phyloP scores from a whole-genome alignment of 495 filamentous ascomycete genomes.

The Hyphodiscus hymeniophilus region DNA sequence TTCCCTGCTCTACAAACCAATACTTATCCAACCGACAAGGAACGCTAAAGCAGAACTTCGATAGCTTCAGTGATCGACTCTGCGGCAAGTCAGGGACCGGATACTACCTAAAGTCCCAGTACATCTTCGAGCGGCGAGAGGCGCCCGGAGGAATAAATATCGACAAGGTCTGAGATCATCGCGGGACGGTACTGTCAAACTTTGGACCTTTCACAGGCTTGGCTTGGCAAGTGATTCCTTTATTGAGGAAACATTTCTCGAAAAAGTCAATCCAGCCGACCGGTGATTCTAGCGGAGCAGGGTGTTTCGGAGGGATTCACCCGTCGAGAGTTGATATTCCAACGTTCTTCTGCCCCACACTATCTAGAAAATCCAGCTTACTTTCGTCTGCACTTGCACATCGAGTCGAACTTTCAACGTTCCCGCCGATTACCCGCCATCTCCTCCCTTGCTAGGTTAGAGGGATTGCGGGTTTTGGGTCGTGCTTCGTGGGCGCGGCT shows the following conservation, averaged over 20 bases:
- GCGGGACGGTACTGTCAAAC: constrained; percentile 3
- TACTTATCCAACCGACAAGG: not conserved
- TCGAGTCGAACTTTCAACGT: not conserved
- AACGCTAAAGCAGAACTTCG: not conserved
- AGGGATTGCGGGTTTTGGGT: not conserved
- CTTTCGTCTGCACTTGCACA: not conserved
- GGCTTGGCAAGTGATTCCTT: too few relatives aligned
- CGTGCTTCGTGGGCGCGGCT: not conserved
- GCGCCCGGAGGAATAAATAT: not conserved
- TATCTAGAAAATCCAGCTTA: not conserved
- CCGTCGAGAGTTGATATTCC: not conserved
- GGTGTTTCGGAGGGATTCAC: not conserved
- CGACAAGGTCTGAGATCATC: constrained; percentile 11
- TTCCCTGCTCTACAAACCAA: not conserved
- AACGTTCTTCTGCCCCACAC: not conserved
- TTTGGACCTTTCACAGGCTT: not conserved
- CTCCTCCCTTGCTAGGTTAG: not conserved
- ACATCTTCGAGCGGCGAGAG: not conserved
- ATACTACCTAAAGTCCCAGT: not conserved
- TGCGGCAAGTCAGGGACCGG: not conserved
- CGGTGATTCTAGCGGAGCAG: not conserved
- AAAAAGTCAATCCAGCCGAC: not conserved
- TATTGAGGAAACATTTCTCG: not conserved
- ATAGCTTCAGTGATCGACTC: not conserved
- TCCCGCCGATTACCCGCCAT: not conserved